Conservation (phyloP, 306 rosid genomes). For the Carpinus fangiana region DNA sequence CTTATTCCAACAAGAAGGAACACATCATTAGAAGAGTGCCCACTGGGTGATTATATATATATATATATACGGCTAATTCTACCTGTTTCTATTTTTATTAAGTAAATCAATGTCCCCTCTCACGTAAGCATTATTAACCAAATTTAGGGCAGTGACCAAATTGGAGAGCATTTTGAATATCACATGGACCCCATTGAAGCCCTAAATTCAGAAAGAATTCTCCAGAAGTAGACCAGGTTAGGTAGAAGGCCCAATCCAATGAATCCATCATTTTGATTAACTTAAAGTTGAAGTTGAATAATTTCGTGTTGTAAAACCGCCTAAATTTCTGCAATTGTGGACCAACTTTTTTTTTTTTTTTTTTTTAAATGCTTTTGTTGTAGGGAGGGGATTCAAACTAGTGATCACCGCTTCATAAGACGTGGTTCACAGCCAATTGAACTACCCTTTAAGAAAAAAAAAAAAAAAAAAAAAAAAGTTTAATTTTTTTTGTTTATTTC, state of each 20-base stretch:
- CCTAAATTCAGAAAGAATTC: background rate
- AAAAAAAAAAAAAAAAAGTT: too few relatives aligned
- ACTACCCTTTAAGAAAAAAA: too few relatives aligned
- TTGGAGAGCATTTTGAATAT: background rate
- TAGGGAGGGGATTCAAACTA: too few relatives aligned
- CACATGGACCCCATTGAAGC: background rate
- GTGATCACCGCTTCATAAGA: too few relatives aligned
- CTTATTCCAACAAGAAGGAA: too few relatives aligned
- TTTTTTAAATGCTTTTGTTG: too few relatives aligned
- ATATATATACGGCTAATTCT: too few relatives aligned
- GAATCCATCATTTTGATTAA: background rate
- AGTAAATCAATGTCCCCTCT: background rate
- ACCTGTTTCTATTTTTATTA: too few relatives aligned
- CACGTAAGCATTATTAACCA: background rate
- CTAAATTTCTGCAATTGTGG: background rate
- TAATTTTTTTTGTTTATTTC: too few relatives aligned
- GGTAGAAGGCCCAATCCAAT: background rate
- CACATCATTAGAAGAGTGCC: too few relatives aligned
- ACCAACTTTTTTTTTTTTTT: background rate
- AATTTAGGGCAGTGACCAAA: background rate
- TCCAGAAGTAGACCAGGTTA: background rate
- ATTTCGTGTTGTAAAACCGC: background rate
- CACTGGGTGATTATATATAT: too few relatives aligned
- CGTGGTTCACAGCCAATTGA: too few relatives aligned
- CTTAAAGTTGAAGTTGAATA: background rate